Evolutionary conservation across 2,329 filamentous ascomycete genomes (phyloP), one percentile per base, ranked within the genome.

Genomic region (Fusarium sp.): DNA sequence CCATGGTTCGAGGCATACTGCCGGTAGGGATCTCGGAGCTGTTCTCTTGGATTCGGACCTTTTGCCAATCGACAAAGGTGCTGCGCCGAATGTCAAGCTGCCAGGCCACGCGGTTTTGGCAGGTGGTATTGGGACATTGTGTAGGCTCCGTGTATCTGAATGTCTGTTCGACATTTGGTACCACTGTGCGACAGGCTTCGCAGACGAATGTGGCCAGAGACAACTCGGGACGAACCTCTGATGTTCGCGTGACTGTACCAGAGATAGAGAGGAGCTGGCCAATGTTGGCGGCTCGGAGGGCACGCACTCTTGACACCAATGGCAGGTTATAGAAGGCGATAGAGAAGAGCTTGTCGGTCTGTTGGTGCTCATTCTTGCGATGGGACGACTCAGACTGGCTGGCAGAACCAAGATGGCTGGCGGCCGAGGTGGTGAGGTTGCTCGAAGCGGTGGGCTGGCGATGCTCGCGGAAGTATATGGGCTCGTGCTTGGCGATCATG

Each of bases 11-110:
- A 27, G 97, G 97, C 97, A 99, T 99, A 85, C 95, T 98, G 64
- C 97, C 97, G 0, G 97, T 99, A 0, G 97, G 97, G 40, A 99
- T 99, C 82, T 99, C 97, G 5, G 96, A 96, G 76, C 95, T 98
- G 85, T 98, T 99, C 84, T 99, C 97, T 84, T 99, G 97, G 71
- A 98, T 95, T 73, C 97, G 94, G 27, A 98, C 95, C 82, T 98
- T 98, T 82, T 99, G 97, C 97, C 97, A 99, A 85, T 99, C 97
- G 71, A 99, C 94, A 81, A 99, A 99, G 0, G 95, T 98, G 82
- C 95, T 98, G 82, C 97, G 96, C 50, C 95, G 90, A 79, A 99
- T 98, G 78, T 99, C 96, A n/a, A 99, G 86, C 75, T 95, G 92
- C 97, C 97, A 99, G n/a, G 94, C 95, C 68, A 92, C 86, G 29